Conservation (phyloP, 2,329 filamentous ascomycete species). For the Elsinoe batatas region DNA sequence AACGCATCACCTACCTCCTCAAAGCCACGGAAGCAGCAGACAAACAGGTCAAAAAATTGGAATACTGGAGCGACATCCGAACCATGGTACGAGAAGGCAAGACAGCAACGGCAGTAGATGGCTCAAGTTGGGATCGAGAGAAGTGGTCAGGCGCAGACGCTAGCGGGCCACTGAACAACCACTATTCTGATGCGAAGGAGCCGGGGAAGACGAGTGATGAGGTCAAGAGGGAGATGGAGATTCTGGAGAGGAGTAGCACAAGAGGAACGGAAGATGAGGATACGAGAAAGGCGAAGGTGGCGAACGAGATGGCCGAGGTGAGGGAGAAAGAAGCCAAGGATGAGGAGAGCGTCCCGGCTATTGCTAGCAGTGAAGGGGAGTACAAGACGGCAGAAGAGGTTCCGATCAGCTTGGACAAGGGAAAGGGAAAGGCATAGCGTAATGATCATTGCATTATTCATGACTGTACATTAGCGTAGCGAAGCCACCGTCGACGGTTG, state of each 20-base stretch:
- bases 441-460: not conserved
- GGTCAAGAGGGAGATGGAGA: constrained; percentile 28
- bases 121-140: constrained; percentile 26
- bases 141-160: constrained; percentile 31
- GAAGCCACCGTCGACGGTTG: too few relatives aligned
- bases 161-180: constrained; percentile 24
- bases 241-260: constrained; percentile 11
- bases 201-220: constrained; percentile 26
- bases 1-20: constrained; percentile 57
- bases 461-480: not conserved
- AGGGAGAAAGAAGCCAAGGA: not conserved
- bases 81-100: constrained; percentile 32
- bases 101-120: constrained; percentile 26
- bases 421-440: constrained; percentile 12
- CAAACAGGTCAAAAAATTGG: constrained; percentile 67
- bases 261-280: not conserved
- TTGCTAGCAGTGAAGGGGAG: not conserved
- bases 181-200: constrained; percentile 14
- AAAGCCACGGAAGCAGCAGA: constrained; percentile 67
- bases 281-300: not conserved
- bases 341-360: not conserved
- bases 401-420: constrained; percentile 2
- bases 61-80: constrained; percentile 72
- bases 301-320: not conserved
- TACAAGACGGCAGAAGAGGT: not conserved